These are phyloP conservation scores for Smittium culicis DNA, from an alignment of 371 early-diverging fungal genomes.

Conservation along the genomic window DNA sequence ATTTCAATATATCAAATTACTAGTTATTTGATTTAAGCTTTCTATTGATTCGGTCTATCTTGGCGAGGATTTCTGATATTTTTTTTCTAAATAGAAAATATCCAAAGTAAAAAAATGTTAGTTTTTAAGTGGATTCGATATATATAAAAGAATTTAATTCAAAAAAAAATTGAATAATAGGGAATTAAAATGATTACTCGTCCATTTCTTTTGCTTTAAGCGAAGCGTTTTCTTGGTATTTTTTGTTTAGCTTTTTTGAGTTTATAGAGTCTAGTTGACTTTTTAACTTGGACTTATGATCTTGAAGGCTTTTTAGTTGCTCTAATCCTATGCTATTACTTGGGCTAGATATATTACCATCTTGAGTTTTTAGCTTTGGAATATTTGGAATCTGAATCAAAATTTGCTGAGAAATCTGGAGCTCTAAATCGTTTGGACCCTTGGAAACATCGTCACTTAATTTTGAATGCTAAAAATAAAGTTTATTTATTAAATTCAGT, in stretches of 20 bases:
- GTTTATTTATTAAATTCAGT: no score
- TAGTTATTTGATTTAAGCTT: no score
- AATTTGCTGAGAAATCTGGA: background rate
- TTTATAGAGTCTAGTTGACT: conserved; percentile 15
- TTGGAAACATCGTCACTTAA: background rate
- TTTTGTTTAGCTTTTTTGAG: conserved; percentile 16
- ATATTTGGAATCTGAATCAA: conserved; percentile 1
- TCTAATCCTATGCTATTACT: background rate
- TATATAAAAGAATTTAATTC: no score
- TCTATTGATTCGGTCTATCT: no score
- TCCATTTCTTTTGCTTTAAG: conserved; percentile 28
- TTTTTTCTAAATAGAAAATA: no score
- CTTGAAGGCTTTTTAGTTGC: background rate
- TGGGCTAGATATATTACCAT: background rate
- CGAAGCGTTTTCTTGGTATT: conserved; percentile 11
- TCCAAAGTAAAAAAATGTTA: no score
- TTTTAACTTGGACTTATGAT: background rate
- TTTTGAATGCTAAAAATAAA: no score
- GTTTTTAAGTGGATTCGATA: no score
- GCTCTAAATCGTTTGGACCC: background rate
- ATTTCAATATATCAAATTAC: no score
- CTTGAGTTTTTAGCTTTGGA: background rate
- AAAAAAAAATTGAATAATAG: no score
- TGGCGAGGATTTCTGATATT: no score
- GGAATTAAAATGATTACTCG: no score